phyloP scores from a whole-genome alignment of 139 green algal genomes.

The Chlorella sp. region DNA sequence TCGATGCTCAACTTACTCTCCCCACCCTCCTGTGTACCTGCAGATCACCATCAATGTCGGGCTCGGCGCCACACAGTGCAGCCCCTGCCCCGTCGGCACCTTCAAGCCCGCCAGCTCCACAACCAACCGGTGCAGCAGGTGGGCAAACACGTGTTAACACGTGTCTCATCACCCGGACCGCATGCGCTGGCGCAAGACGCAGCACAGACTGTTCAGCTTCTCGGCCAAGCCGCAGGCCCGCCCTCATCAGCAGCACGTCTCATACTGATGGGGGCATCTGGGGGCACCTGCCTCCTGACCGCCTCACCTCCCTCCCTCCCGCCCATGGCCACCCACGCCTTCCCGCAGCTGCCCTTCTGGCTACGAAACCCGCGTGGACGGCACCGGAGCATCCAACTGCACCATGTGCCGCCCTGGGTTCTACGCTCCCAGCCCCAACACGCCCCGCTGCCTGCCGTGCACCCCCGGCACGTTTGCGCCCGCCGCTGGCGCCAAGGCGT shows the following conservation, averaged over 20 bases:
- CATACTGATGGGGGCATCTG: no score
- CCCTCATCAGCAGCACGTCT: no score
- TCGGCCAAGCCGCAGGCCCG: no score
- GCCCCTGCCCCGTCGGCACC: neutral
- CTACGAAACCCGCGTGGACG: neutral
- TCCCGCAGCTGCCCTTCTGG: constrained; percentile 1
- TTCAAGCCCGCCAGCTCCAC: neutral
- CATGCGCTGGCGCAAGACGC: no score
- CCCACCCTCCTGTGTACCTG: no score
- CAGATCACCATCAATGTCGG: neutral
- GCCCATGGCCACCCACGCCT: neutral
- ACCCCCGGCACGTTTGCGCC: neutral
- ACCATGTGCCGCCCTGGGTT: neutral
- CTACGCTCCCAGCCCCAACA: neutral
- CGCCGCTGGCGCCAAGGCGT: neutral
- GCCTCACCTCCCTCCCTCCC: neutral
- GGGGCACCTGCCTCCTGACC: no score
- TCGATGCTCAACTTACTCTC: no score
- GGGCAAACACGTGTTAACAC: neutral
- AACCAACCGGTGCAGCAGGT: constrained; percentile 3
- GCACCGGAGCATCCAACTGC: neutral
- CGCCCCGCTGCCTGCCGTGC: neutral
- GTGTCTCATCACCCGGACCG: neutral
- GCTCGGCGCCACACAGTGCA: neutral
- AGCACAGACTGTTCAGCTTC: neutral